Base-by-base conservation (phyloP, 306 rosid genomes). In the Cicer yamashitae region DNA sequence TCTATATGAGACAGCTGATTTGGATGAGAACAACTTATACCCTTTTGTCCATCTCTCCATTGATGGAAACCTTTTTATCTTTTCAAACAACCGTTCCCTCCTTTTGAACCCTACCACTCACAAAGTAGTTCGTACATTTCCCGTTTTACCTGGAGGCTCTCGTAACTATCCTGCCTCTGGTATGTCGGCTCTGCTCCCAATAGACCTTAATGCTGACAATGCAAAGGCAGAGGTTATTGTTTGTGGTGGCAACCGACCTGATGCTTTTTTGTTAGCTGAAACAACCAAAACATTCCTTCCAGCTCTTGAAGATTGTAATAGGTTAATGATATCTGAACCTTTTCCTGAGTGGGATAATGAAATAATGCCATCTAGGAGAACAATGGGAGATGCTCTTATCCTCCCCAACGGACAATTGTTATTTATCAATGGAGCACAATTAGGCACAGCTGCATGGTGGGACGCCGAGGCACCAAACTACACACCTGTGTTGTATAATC, bases 161-260 rank as follows among this genome's bases (percentile, higher is more conserved):
- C 85, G 98, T 0, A 96, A 92, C 93, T 96, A 96, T 86, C 99
- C 98, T 0, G 90, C 98, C 3, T 92, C 97, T 0, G 99, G 87
- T 40, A 89, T 85, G 96, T 96, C 98, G 0, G 92, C 90, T 1
- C 88, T 96, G 38, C 93, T 92, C 59, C 99, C 99, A 1, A 71
- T 96, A 22, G 83, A 83, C 12, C 98, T 96, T 56, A 30, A 71
- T 2, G 83, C 61, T 37, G 66, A 20, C 6, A 10, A 25, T 47
- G 17, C 46, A 14, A 80, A 84, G 1, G 88, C 89, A 0, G 98
- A 90, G 79, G 90, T 92, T 53, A 80, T 96, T 1, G 73, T 96
- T 22, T 92, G 98, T 45, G 98, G 99, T 0, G 98, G 98, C 1
- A 85, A 89, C 14, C 15, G 17, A 52, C 88, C 85, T 0, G 74